Base-by-base conservation (phyloP, 331 rosid species). In the Quercus lobata region DNA sequence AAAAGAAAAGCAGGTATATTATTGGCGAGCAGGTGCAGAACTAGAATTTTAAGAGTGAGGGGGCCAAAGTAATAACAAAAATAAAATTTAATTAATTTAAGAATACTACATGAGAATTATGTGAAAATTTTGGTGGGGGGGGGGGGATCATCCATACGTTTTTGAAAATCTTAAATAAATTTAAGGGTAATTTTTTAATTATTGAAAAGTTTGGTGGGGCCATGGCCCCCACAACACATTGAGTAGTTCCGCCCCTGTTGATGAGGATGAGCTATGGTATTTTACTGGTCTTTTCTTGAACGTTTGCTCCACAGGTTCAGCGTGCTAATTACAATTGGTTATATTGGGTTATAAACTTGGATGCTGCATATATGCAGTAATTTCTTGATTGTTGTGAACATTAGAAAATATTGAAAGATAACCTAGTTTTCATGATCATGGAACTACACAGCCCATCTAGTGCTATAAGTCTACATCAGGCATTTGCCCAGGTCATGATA, bases 1-100 rank as follows among this genome's bases (percentile, higher is more conserved):
- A 96, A 96, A 88, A 86, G 98, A 81, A 96, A 96, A 93, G 90
- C 92, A 84, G 98, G 96, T 93, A 86, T 41, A 55, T 32, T 72
- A 29, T 72, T 80, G 73, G 68, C 21, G 69, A 29, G 44, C 63
- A 65, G 72, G 72, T 44, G 56, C 34, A 2, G 44, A 37, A 37
- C 11, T 7, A 37, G 44, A 37, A 37, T 37, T 37, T 37, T 7
- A 37, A 37, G 44, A 37, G 44, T 37, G 44, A 7, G 44, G 44
- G 11, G 44, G 44, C 44, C 44, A 37, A 37, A 37, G 44, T 7
- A 37, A 37, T 37, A 37, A 37, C 44, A 37, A 37, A 37, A 37
- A 7, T 37, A 37, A 37, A 37, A 37, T 7, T 37, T 37, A 37
- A 7, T 0, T 0, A 37, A 37, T 7, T 37, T 37, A 37, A 37